Evolutionary conservation across 2,329 filamentous ascomycete genomes (phyloP), one percentile per base, ranked within the genome.

Genomic region (Fusarium proliferatum): DNA sequence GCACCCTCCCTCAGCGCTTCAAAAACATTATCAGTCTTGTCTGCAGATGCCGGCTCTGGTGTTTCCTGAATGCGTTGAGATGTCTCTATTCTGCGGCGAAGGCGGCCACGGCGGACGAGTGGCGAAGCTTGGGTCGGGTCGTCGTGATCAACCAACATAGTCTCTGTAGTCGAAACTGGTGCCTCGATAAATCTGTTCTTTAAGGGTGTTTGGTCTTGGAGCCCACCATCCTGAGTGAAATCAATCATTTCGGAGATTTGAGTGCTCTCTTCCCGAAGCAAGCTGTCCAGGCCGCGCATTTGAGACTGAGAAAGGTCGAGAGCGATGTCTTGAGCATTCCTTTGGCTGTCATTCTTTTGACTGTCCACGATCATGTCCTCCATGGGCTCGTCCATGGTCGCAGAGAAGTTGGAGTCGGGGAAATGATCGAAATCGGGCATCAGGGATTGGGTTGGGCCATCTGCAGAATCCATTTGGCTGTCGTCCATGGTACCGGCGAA

Each of bases 401-500:
- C 88, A 9, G 91, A 89, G 38, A 90, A 89, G 74, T 91, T 88
- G 28, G 87, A 88, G 67, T 91, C 88, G 2, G 89, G 82, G 61
- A 90, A 87, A 61, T 83, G 82, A 41, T 88, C 85, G 36, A 91
- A 86, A 43, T 87, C 87, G 7, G 92, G 90, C 80, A 90, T 88
- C 67, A 85, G 82, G 11, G 86, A 87, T 23, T 87, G 81, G 2
- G 81, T 83, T 41, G 81, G 81, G 13, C 76, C 80, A n/a, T 70
- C 65, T 36, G 63, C 64, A 23, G 75, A 61, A 74, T 76, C 76
- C 64, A 78, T 73, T 75, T 90, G 87, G 74, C 87, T 90, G 80
- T 85, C 90, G 53, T 93, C 94, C 90, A 98, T 93, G 2, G 95
- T 97, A 17, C 94, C 94, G 9, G 93, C 93, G 79, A 97, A 98